Percentiles rank a stretch among this genome's conserved stretches.
Conservation (phyloP, 305 asterid genomes). For the Solanum hybrid region DNA sequence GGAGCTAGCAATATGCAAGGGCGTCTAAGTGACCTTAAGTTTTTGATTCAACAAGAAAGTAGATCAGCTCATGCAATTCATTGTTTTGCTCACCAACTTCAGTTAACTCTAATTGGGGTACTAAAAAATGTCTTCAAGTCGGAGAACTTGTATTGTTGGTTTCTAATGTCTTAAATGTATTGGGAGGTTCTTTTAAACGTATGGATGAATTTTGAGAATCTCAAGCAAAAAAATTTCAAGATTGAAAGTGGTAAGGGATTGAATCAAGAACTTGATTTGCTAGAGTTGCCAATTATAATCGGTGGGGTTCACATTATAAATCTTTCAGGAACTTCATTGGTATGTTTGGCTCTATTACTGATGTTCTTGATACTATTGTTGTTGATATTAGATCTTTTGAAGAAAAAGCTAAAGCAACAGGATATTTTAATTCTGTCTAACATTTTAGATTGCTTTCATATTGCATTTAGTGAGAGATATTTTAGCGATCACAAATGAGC, state of each 20-base stretch:
- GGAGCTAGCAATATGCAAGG: background rate
- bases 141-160: background rate
- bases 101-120: background rate
- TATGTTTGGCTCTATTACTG: background rate
- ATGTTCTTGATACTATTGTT: background rate
- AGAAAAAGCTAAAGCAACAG: background rate
- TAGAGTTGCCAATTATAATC: background rate
- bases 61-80: background rate
- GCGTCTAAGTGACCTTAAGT: background rate
- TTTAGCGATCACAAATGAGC: background rate
- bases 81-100: background rate
- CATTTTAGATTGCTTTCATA: background rate
- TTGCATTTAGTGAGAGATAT: background rate
- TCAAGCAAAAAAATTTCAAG: background rate
- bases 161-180: background rate
- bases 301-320: background rate
- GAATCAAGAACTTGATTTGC: background rate
- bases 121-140: background rate
- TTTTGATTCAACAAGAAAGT: background rate
- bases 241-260: background rate
- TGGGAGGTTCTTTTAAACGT: background rate
- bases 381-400: background rate
- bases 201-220: background rate
- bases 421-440: background rate
- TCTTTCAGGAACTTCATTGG: background rate